Conservation (phyloP, 345 rosid species). For the Excoecaria cochinchinensis region DNA sequence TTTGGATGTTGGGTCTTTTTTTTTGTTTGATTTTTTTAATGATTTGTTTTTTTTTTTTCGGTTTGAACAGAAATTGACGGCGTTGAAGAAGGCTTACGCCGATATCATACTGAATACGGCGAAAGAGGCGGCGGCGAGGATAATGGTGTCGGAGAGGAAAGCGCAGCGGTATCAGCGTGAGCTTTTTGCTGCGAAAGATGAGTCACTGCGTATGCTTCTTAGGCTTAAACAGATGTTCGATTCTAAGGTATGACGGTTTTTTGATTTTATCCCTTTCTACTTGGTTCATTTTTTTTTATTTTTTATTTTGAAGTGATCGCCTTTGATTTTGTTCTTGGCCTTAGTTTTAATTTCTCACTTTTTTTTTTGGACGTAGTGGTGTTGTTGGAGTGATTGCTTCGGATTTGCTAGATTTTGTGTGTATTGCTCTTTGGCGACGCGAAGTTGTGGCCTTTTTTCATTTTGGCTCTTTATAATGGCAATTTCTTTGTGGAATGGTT, state of each 20-base stretch:
- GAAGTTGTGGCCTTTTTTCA: too few relatives aligned
- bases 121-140: constrained; percentile 90
- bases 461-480: not conserved
- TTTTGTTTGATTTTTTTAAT: constrained; percentile 1
- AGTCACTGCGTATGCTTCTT: constrained; percentile 69
- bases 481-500: not conserved
- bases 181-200: constrained; percentile 64
- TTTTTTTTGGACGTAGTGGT: not conserved
- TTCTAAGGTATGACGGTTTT: constrained; percentile 55
- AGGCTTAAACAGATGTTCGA: constrained; percentile 83
- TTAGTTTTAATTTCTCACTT: constrained; percentile 1
- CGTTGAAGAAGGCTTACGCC: constrained; percentile 94
- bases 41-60: constrained; percentile 17
- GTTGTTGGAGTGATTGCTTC: not conserved
- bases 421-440: not conserved
- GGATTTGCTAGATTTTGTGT: not conserved
- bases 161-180: constrained; percentile 66
- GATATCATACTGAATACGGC: constrained; percentile 83
- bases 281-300: not conserved
- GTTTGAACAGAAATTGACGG: constrained; percentile 57
- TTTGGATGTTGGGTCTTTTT: not conserved
- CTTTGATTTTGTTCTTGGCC: constrained; percentile 8
- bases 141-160: constrained; percentile 77
- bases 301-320: constrained; percentile 1
- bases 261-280: not conserved